Percentiles rank a stretch among this genome's conserved stretches.
phyloP scores from a whole-genome alignment of 225 moss, liverwort and hornwort genomes.

The Anthoceros angustus region DNA sequence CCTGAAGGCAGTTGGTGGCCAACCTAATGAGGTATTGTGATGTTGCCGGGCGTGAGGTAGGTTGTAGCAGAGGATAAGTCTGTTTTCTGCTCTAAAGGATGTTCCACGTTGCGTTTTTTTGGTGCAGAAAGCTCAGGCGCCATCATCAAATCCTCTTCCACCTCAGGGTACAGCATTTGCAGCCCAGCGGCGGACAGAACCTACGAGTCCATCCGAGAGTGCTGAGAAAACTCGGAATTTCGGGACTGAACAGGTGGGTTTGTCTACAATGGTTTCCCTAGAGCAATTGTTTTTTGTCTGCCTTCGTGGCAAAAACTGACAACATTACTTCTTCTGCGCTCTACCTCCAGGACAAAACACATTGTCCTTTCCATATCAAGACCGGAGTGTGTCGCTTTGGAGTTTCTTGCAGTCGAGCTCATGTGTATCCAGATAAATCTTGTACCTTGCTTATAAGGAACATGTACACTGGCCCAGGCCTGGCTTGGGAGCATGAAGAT shows the following conservation, averaged over 20 bases:
- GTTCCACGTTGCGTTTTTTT: neutral
- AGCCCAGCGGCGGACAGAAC: slow-evolving; percentile 21
- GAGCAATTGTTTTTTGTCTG: slow-evolving; percentile 4
- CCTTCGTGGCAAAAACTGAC: neutral
- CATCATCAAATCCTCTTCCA: slow-evolving; percentile 72
- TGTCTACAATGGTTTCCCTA: neutral
- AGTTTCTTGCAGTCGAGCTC: slow-evolving; percentile 84
- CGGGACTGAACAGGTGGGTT: slow-evolving; percentile 81
- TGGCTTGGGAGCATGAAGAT: slow-evolving; percentile 77
- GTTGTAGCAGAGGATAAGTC: neutral
- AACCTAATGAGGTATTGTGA: neutral
- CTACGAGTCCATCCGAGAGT: slow-evolving; percentile 15
- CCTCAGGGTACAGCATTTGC: slow-evolving; percentile 81
- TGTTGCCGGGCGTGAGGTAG: neutral
- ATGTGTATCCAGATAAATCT: slow-evolving; percentile 75
- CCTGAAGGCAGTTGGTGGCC: neutral
- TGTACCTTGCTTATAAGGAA: slow-evolving; percentile 86
- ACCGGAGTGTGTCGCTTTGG: slow-evolving; percentile 97
- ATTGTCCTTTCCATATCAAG: slow-evolving; percentile 95
- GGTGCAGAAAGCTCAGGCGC: slow-evolving; percentile 27
- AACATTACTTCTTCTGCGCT: neutral
- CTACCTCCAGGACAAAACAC: slow-evolving; percentile 56
- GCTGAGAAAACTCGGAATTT: slow-evolving; percentile 34
- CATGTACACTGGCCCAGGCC: slow-evolving; percentile 96
- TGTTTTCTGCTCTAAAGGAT: neutral